Evolutionary conservation across 768 basidiomycete species (phyloP), one percentile per base, ranked within the genome.

Genomic region (Dioszegia hungarica): DNA sequence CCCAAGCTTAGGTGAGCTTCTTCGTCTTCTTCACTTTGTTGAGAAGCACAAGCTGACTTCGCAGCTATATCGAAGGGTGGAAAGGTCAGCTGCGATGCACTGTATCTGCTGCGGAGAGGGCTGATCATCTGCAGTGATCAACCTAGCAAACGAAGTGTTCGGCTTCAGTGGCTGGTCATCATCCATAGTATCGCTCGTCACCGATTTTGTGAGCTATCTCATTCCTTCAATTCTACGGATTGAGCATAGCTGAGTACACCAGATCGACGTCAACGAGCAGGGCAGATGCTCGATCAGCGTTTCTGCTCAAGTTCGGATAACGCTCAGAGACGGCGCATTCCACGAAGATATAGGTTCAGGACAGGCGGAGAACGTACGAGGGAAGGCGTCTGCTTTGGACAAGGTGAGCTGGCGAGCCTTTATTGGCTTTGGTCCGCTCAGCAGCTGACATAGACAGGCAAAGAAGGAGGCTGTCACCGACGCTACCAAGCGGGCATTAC

Each of bases 401-500:
- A 99, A 99, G 83, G 94, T 92, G 59, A 59, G 82, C 46, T n/a
- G n/a, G n/a, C n/a, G n/a, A n/a, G n/a, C n/a, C n/a, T n/a, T n/a
- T n/a, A n/a, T 36, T 43, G 19, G 27, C 39, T 10, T 20, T 31
- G 15, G 12, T 5, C 24, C 22, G 27, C 27, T 28, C 5, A 10
- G 27, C 40, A 40, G 52, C 60, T 66, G 24, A 38, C 37, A 27
- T 31, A n/a, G 58, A 15, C 66, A 99, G 95, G 91, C 89, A 72
- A 97, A 97, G 81, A 99, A 99, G 66, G 95, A 98, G 73, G 93
- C 95, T 1, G 86, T 97, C 0, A 99, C 95, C 0, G 95, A 99
- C 64, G 94, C 82, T 0, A 78, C 94, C 52, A 99, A 99, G 76
- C 85, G 94, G 29, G 84, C 91, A 1, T 80, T 99, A 9, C 81